Base-by-base conservation (phyloP, 768 basidiomycete genomes). In the Dendrothele bispora region DNA sequence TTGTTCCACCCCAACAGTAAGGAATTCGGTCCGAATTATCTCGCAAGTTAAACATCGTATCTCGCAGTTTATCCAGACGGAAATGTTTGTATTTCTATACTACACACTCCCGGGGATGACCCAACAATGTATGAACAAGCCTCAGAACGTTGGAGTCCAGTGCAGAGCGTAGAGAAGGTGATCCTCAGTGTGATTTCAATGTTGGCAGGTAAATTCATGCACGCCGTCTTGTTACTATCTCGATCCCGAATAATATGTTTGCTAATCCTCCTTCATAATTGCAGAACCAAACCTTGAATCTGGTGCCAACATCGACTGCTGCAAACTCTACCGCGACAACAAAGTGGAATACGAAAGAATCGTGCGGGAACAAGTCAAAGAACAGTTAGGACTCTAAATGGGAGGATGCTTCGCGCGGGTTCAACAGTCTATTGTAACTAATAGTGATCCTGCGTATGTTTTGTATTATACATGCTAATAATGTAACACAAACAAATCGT, bases 71-170 rank as follows among this genome's bases (percentile, higher is more conserved):
- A 99, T 68, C 75, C 94, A 2, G 93, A 95, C 59, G 97, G 97
- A 18, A 95, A 82, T 41, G 95, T 99, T 42, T 99, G 97, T 73
- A 98, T 99, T 59, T 98, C 95, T 1, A 99, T 99, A 61, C 71
- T 99, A 20, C 97, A 99, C 63, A 87, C 92, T 0, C 97, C 95
- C 0, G 91, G 90, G 7, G 91, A 92, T 60, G 89, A 92, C 55
- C 91, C 91, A 15, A 88, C 85, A 49, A 88, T 91, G 77, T 98
- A 98, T 65, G 95, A 99, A 64, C 83, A 88, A 56, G 92, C 94
- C 0, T 92, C 89, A 17, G 97, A 99, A 61, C 80, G 97, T 30
- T 99, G 97, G 97, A 92, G 89, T 49, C 97, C 97, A n/a, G 95
- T 98, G 0, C 95, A 98, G 69, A 92, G 91, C 59, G 91, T 99